Percentiles rank a stretch among this genome's conserved stretches.
Conservation (phyloP, 169 alveolate species). For the Toxoplasma gondii region DNA sequence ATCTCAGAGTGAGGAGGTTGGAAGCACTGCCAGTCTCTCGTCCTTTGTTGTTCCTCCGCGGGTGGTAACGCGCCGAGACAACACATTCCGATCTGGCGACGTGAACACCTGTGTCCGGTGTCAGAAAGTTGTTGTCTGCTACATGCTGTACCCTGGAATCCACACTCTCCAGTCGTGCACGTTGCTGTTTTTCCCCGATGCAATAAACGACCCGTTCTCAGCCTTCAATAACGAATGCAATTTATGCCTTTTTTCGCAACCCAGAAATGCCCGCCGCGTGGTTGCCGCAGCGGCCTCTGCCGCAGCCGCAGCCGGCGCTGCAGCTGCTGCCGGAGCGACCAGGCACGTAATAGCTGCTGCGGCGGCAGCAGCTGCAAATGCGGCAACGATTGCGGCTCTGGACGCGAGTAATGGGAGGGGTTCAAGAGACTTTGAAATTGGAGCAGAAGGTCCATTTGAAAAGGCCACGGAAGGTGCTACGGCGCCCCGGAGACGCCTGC, state of each 20-base stretch:
- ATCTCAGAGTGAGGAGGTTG: no score
- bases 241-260: not conserved
- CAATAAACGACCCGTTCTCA: not conserved
- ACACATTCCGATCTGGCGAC: not conserved
- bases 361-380: slow-evolving; percentile 6
- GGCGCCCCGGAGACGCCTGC: not conserved
- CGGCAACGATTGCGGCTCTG: not conserved
- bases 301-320: slow-evolving; percentile 6
- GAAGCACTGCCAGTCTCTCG: not conserved
- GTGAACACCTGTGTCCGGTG: slow-evolving; percentile 20
- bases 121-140: slow-evolving; percentile 27
- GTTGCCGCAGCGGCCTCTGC: slow-evolving; percentile 12
- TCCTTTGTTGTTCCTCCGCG: not conserved
- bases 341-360: slow-evolving; percentile 15
- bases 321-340: slow-evolving; percentile 15
- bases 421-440: not conserved
- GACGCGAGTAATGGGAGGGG: not conserved
- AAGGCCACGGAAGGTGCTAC: not conserved
- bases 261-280: slow-evolving; percentile 20
- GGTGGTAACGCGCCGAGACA: not conserved
- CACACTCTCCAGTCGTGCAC: slow-evolving; percentile 39
- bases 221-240: slow-evolving; percentile 15
- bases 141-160: slow-evolving; percentile 20
- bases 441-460: not conserved
- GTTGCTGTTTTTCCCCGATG: not conserved